These are phyloP conservation scores for Ophiostoma angusticollis DNA, from an alignment of 2,329 filamentous ascomycete species.

Conservation along the genomic window DNA sequence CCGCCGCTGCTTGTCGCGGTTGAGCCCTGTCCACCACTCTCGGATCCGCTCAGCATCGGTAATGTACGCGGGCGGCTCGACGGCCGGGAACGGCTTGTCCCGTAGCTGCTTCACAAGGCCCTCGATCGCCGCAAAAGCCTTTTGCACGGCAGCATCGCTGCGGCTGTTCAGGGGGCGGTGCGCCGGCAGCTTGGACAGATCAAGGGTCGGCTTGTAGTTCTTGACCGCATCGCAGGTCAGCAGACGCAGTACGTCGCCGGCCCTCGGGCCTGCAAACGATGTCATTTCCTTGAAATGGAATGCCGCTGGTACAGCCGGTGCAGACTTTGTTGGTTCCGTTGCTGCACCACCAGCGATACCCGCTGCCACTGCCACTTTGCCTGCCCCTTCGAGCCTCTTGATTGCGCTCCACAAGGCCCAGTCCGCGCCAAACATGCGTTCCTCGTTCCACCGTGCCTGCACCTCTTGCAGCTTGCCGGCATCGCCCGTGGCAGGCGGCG, in stretches of 20 bases:
- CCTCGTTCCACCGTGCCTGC: constrained; percentile 36
- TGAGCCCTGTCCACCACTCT: constrained; percentile 40
- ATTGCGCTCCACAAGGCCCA: constrained; percentile 14
- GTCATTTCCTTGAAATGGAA: not conserved
- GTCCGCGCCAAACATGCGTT: constrained; percentile 10
- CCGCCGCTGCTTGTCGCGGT: constrained; percentile 20
- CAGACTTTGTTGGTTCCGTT: constrained; percentile 2
- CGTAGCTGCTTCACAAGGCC: constrained; percentile 28
- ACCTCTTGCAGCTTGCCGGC: constrained; percentile 35
- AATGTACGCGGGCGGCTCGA: constrained; percentile 40
- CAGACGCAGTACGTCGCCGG: constrained; percentile 29
- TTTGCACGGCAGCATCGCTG: constrained; percentile 29
- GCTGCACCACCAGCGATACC: constrained; percentile 1
- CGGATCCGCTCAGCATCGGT: constrained; percentile 31
- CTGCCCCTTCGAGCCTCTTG: constrained; percentile 2
- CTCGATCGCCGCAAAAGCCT: constrained; percentile 31
- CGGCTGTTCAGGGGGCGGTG: constrained; percentile 25
- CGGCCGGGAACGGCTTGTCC: constrained; percentile 35
- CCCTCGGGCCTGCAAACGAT: constrained; percentile 16
- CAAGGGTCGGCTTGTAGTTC: constrained; percentile 29
- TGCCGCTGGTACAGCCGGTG: constrained; percentile 1
- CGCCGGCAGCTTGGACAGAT: constrained; percentile 24
- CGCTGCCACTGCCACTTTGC: constrained; percentile 1
- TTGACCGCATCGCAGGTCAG: constrained; percentile 31
- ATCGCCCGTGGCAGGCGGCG: constrained; percentile 24